Conservation (phyloP, 768 basidiomycete genomes). For the Hysterangium stoloniferum region DNA sequence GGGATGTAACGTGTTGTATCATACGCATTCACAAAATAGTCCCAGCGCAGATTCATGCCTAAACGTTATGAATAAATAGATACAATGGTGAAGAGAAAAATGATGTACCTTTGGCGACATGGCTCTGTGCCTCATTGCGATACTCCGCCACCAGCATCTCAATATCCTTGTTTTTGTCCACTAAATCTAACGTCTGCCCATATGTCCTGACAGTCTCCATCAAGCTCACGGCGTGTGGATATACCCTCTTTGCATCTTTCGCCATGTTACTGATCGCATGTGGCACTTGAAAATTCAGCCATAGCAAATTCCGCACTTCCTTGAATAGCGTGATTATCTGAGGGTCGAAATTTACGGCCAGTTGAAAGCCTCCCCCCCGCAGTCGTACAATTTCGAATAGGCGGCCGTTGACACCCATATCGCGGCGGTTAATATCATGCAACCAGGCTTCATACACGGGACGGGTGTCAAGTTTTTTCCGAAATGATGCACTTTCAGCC, state of each 20-base stretch:
- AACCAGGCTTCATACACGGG: constrained; percentile 97
- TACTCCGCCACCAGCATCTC: constrained; percentile 94
- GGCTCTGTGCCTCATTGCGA: constrained; percentile 85
- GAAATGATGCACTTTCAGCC: constrained; percentile 83
- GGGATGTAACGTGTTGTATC: constrained; percentile 73
- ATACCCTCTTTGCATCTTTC: constrained; percentile 97
- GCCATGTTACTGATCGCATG: constrained; percentile 94
- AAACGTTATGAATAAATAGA: background rate
- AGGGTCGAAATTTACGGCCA: constrained; percentile 96
- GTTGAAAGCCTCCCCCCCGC: constrained; percentile 65
- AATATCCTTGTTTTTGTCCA: constrained; percentile 85
- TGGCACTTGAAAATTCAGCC: constrained; percentile 94
- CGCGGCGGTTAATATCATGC: constrained; percentile 87
- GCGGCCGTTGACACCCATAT: constrained; percentile 86
- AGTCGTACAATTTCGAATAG: constrained; percentile 85
- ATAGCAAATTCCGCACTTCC: constrained; percentile 91
- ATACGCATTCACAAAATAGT: constrained; percentile 92
- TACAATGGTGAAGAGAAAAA: constrained; percentile 1
- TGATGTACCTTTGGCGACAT: constrained; percentile 76
- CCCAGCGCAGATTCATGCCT: constrained; percentile 98
- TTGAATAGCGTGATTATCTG: constrained; percentile 99
- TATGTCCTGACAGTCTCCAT: constrained; percentile 99
- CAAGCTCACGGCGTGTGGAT: constrained; percentile 93
- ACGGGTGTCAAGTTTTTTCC: constrained; percentile 90
- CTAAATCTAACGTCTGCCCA: constrained; percentile 87